A percentile compares a stretch with the other conserved stretches of the same genome.
Conservation (phyloP, 305 asterid species). For the Euphrasia arctica region DNA sequence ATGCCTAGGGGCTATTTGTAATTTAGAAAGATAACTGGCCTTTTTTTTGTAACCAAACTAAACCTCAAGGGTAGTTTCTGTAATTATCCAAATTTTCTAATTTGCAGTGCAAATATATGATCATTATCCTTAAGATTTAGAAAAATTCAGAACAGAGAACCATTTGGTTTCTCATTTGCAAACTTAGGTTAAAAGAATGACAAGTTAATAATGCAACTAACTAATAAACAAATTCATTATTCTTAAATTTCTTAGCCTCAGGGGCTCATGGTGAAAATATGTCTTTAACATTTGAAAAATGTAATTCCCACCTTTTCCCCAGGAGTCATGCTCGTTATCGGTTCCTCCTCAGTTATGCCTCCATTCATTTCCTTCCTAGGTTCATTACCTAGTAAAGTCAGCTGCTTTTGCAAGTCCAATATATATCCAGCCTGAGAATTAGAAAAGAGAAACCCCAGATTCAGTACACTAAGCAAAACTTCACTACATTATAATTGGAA, state of each 20-base stretch:
- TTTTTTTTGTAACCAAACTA: too few species aligned
- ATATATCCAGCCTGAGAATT: conserved; percentile 76
- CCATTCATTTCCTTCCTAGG: conserved; percentile 68
- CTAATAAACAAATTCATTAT: not conserved
- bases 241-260: conserved; percentile 15
- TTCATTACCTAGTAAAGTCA: conserved; percentile 70
- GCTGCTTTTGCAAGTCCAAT: conserved; percentile 91
- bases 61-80: too few species aligned
- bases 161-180: not conserved
- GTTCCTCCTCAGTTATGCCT: conserved; percentile 63
- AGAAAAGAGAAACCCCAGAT: conserved; percentile 10
- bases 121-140: not conserved
- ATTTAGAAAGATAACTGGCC: not conserved
- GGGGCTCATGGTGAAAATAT: not conserved
- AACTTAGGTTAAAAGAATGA: not conserved
- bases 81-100: too few species aligned
- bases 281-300: too few species aligned
- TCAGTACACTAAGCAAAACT: conserved; percentile 7
- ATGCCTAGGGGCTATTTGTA: too few species aligned
- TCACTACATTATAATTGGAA: conserved; percentile 17
- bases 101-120: not conserved
- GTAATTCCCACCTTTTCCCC: conserved; percentile 57
- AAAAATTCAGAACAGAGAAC: not conserved
- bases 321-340: conserved; percentile 63
- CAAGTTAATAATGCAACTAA: not conserved